Conservation (phyloP, 164 flowering plant species). For the Nelumbo lutea region DNA sequence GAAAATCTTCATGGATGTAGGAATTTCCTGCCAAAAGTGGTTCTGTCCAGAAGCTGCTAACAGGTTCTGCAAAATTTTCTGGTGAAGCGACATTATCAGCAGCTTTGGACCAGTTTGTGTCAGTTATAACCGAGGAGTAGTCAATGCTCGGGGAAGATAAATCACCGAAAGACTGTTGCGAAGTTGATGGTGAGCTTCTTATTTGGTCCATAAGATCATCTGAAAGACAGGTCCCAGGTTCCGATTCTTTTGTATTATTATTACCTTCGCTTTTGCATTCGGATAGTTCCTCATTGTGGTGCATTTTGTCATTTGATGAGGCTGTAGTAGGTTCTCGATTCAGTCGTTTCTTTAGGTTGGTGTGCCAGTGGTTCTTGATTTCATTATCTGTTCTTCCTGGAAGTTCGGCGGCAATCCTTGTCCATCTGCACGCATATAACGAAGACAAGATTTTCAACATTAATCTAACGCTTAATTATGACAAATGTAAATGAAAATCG, state of each 20-base stretch:
- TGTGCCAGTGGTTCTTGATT: conserved; percentile 2
- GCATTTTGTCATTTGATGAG: not conserved
- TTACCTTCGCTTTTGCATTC: not conserved
- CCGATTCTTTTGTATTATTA: not conserved
- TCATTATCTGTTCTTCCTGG: not conserved
- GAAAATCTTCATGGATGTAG: not conserved
- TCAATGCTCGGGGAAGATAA: not conserved
- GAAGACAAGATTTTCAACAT: too few species aligned
- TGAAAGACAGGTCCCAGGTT: not conserved
- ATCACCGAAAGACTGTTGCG: not conserved
- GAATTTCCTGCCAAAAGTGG: not conserved
- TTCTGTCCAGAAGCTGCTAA: not conserved
- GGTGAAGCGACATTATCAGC: not conserved
- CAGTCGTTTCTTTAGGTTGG: not conserved
- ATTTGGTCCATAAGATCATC: not conserved
- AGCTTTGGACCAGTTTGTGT: not conserved
- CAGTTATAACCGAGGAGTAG: not conserved
- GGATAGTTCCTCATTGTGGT: not conserved
- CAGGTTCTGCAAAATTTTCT: not conserved
- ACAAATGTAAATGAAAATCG: too few species aligned
- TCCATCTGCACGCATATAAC: not conserved
- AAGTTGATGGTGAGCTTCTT: conserved; percentile 5
- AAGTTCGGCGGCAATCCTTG: not conserved
- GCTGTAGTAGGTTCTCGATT: not conserved
- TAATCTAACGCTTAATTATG: too few species aligned